Conservation (phyloP, 768 basidiomycete species). For the Mycena rebaudengoi region DNA sequence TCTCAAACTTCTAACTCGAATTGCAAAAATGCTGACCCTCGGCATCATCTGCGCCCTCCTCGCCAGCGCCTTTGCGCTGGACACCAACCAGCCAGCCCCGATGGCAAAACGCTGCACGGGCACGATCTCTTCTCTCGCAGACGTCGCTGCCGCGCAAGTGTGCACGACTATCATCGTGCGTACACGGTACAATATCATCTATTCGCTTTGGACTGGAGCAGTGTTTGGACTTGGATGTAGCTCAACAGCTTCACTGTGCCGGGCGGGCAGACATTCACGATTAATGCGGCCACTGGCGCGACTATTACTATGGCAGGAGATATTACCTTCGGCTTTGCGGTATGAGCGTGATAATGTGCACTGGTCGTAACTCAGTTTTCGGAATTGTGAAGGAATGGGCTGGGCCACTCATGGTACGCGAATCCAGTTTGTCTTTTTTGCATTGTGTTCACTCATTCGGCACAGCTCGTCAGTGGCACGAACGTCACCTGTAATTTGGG, state of each 20-base stretch:
- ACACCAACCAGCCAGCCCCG: neutral
- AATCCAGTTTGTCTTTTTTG: constrained; percentile 42
- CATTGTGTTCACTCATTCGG: neutral
- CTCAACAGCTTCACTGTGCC: constrained; percentile 55
- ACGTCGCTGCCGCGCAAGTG: constrained; percentile 42
- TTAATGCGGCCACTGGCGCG: constrained; percentile 47
- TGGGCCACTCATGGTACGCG: constrained; percentile 37
- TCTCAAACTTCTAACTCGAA: neutral
- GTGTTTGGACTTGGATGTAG: constrained; percentile 22
- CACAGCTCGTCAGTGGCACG: constrained; percentile 10
- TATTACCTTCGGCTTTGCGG: constrained; percentile 48
- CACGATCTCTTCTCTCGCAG: constrained; percentile 16
- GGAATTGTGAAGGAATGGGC: constrained; percentile 15
- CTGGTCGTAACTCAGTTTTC: constrained; percentile 32
- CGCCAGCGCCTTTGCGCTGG: neutral
- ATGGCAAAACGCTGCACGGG: constrained; percentile 27
- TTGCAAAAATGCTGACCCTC: neutral
- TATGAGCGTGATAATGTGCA: constrained; percentile 29
- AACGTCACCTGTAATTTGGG: constrained; percentile 20
- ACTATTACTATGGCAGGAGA: constrained; percentile 56
- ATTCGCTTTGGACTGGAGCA: constrained; percentile 3
- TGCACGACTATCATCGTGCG: constrained; percentile 52
- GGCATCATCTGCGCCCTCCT: neutral
- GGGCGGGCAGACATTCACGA: constrained; percentile 49
- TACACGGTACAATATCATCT: neutral